Evolutionary conservation across 1,284 basidiomycete species (phyloP).

Genomic region (Papiliotrema nemorosa): DNA sequence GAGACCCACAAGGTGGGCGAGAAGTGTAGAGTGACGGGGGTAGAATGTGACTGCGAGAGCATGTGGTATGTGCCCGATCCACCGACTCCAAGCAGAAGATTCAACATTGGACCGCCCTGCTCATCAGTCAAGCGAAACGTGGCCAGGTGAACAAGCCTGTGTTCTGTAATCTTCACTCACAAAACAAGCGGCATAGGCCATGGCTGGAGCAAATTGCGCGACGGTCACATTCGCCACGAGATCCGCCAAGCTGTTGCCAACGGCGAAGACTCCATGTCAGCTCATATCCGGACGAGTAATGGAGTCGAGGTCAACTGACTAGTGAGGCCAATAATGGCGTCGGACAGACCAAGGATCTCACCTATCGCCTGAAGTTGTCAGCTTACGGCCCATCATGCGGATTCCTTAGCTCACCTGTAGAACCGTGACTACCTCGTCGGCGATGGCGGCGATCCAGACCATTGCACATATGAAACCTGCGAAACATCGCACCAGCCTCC

Average conservation of each 20-base stretch:
- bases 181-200: conserved; percentile 53
- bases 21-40: conserved; percentile 70
- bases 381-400: background rate
- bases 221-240: conserved; percentile 95
- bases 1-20: conserved; percentile 81
- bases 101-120: conserved; percentile 84
- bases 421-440: conserved; percentile 86
- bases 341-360: conserved; percentile 88
- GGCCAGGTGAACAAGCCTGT: too few species aligned
- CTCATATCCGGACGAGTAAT: background rate
- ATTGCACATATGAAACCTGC: conserved; percentile 85
- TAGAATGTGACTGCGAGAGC: conserved; percentile 53
- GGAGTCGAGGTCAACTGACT: conserved; percentile 47
- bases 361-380: conserved; percentile 69
- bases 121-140: conserved; percentile 53
- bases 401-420: conserved; percentile 60
- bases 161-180: conserved; percentile 13
- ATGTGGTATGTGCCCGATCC: conserved; percentile 47
- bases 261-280: conserved; percentile 66
- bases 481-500: conserved; percentile 71
- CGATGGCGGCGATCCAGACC: conserved; percentile 94
- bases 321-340: conserved; percentile 93
- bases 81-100: conserved; percentile 69
- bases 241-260: conserved; percentile 94
- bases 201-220: conserved; percentile 57